phyloP scores from a whole-genome alignment of 1,139 yeast species.

The Pichia sp. region DNA sequence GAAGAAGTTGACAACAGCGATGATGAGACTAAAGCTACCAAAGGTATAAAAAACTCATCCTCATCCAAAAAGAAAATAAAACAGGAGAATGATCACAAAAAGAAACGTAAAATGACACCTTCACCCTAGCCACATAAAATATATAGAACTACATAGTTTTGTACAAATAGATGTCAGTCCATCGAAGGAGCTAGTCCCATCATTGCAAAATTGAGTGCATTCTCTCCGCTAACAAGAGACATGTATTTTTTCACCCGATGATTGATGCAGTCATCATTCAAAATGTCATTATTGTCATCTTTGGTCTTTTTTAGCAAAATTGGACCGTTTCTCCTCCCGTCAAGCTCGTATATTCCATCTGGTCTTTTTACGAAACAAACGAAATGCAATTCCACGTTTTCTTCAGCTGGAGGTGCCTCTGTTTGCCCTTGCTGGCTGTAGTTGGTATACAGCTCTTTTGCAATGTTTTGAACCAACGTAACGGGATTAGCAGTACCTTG shows the following conservation, averaged over 20 bases:
- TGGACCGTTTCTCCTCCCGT: constrained; percentile 84
- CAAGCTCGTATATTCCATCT: constrained; percentile 72
- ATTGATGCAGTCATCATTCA: constrained; percentile 48
- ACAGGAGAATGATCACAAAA: background rate
- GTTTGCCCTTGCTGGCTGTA: constrained; percentile 73
- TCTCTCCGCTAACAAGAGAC: constrained; percentile 53
- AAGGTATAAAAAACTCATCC: background rate
- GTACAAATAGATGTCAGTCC: constrained; percentile 29
- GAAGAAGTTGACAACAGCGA: constrained; percentile 6
- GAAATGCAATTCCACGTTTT: constrained; percentile 68
- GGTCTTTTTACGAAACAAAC: constrained; percentile 63
- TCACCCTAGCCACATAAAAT: background rate
- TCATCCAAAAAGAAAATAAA: constrained; percentile 5
- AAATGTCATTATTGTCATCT: constrained; percentile 38
- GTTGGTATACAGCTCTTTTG: constrained; percentile 41
- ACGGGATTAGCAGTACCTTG: constrained; percentile 36
- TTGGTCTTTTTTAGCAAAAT: constrained; percentile 48
- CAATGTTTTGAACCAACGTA: constrained; percentile 47
- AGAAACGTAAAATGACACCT: constrained; percentile 3
- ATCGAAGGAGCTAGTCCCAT: constrained; percentile 60
- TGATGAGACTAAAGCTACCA: background rate
- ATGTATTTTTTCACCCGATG: constrained; percentile 64
- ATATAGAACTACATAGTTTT: background rate
- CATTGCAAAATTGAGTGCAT: constrained; percentile 59
- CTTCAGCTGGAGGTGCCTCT: constrained; percentile 69